A percentile compares a stretch with the other conserved stretches of the same genome.
Conservation (phyloP, 1,139 yeast species). For the Spencermartinsiella ligniputridi region DNA sequence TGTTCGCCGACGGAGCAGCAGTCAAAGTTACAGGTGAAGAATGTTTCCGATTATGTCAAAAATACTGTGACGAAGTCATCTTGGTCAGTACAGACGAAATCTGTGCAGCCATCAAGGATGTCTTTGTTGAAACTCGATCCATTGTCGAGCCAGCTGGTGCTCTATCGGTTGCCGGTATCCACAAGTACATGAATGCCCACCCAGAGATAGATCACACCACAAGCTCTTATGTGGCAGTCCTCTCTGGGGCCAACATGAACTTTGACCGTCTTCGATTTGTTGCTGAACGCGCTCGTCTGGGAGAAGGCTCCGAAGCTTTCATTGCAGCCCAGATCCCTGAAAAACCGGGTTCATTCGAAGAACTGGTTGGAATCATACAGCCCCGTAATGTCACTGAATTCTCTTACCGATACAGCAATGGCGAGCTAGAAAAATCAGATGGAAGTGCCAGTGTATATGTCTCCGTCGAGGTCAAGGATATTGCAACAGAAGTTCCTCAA, state of each 20-base stretch:
- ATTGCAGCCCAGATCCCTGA: conserved; percentile 89
- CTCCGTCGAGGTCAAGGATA: conserved; percentile 77
- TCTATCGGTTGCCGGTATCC: conserved; percentile 89
- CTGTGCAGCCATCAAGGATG: conserved; percentile 96
- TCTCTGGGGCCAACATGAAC: conserved; percentile 98
- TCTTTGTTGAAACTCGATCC: conserved; percentile 91
- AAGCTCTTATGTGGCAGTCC: conserved; percentile 66
- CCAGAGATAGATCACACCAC: conserved; percentile 60
- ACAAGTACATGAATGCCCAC: conserved; percentile 55
- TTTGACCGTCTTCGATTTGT: conserved; percentile 94
- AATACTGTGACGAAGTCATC: conserved; percentile 83
- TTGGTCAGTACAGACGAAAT: conserved; percentile 89
- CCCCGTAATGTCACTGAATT: conserved; percentile 94
- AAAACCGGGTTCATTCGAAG: conserved; percentile 80
- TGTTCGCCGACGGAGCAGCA: conserved; percentile 99
- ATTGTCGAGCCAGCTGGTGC: conserved; percentile 98
- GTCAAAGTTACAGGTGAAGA: conserved; percentile 88
- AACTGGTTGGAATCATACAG: conserved; percentile 65
- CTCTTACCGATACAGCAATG: conserved; percentile 66
- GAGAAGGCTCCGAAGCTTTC: conserved; percentile 96
- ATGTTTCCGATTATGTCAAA: conserved; percentile 74
- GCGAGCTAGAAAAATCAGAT: conserved; percentile 32
- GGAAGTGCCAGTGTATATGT: conserved; percentile 73
- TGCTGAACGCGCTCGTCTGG: conserved; percentile 95
- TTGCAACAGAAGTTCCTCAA: conserved; percentile 51